Conservation (phyloP, 2,329 filamentous ascomycete genomes). For the Colletotrichum theobromicola region DNA sequence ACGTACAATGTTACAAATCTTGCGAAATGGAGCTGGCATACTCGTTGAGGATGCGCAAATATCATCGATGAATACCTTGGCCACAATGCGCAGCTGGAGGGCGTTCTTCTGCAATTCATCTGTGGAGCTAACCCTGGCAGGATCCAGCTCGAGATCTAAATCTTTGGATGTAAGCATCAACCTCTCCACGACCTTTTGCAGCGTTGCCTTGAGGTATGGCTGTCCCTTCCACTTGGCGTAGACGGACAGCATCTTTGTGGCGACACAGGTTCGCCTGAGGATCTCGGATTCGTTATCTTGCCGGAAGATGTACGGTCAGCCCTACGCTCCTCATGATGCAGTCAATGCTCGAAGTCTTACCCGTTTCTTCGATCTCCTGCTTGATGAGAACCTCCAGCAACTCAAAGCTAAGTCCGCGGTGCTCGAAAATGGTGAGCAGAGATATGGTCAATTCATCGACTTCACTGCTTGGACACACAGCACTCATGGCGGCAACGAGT, state of each 20-base stretch:
- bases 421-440: constrained; percentile 73
- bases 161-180: constrained; percentile 71
- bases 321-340: background rate
- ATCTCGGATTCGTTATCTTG: constrained; percentile 71
- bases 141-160: constrained; percentile 71
- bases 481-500: constrained; percentile 67
- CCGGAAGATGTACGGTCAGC: constrained; percentile 3
- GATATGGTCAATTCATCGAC: constrained; percentile 73
- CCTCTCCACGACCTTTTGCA: constrained; percentile 71
- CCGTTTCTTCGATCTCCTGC: constrained; percentile 71
- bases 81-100: constrained; percentile 68
- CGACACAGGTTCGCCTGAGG: constrained; percentile 70
- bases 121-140: constrained; percentile 60
- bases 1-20: constrained; percentile 70
- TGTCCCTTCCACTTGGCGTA: constrained; percentile 76
- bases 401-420: constrained; percentile 66
- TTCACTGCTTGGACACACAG: constrained; percentile 70
- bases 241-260: constrained; percentile 75
- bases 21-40: constrained; percentile 69
- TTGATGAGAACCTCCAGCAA: constrained; percentile 71
- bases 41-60: constrained; percentile 67
- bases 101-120: constrained; percentile 73
- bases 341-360: constrained; percentile 34
- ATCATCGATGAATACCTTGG: constrained; percentile 74
- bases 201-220: constrained; percentile 65